phyloP scores from a whole-genome alignment of 2,329 filamentous ascomycete genomes.

The Scleromitrula shiraiana region DNA sequence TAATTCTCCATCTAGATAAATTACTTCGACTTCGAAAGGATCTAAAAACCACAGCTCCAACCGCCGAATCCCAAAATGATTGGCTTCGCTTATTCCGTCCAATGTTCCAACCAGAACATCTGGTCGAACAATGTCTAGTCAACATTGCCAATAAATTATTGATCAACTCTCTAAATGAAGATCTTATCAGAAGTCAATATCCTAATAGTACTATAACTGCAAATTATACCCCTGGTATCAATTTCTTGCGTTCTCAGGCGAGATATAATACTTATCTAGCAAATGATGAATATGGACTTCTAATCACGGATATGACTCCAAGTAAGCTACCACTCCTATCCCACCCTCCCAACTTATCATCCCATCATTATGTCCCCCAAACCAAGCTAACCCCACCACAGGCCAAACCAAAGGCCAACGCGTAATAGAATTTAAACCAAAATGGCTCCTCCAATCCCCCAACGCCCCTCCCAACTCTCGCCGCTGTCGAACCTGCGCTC shows the following conservation, averaged over 20 bases:
- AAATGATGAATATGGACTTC: slow-evolving; percentile 54
- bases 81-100: slow-evolving; percentile 47
- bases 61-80: slow-evolving; percentile 32
- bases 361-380: neutral
- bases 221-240: slow-evolving; percentile 2
- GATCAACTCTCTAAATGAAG: slow-evolving; percentile 42
- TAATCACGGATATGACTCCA: slow-evolving; percentile 67
- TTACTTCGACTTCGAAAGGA: slow-evolving; percentile 56
- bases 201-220: slow-evolving; percentile 1
- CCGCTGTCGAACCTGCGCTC: slow-evolving; percentile 69
- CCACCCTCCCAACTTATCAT: neutral
- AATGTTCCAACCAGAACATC: slow-evolving; percentile 44
- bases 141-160: slow-evolving; percentile 37
- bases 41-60: slow-evolving; percentile 40
- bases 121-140: slow-evolving; percentile 50
- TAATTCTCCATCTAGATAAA: slow-evolving; percentile 33
- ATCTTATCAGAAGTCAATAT: slow-evolving; percentile 35
- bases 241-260: slow-evolving; percentile 36
- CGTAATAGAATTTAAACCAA: slow-evolving; percentile 77
- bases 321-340: slow-evolving; percentile 17
- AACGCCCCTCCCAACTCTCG: slow-evolving; percentile 54
- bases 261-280: slow-evolving; percentile 43
- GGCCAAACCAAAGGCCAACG: too few species aligned
- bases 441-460: slow-evolving; percentile 73
- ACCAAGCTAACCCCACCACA: too few species aligned